phyloP scores from a whole-genome alignment of 371 early-diverging fungal species.

The Agmasoma carcini region DNA sequence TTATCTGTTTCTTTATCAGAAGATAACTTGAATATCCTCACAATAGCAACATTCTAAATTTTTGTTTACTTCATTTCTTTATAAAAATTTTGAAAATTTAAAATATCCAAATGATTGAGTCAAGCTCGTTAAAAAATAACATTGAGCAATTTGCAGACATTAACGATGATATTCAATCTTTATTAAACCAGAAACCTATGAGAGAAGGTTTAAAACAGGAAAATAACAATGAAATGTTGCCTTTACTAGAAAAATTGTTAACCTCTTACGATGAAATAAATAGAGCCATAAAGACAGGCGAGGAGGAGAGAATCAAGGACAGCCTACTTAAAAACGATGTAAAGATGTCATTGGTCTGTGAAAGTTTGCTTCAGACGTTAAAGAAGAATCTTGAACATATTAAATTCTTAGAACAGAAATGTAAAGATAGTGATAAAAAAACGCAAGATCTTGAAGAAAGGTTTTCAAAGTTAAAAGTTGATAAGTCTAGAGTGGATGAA shows the following conservation, averaged over 20 bases:
- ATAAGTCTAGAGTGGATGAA: slow-evolving; percentile 12
- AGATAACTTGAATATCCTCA: too few relatives aligned
- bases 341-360: slow-evolving; percentile 26
- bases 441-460: slow-evolving; percentile 2
- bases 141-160: too few relatives aligned
- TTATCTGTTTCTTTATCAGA: too few relatives aligned
- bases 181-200: not conserved
- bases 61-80: too few relatives aligned
- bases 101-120: too few relatives aligned
- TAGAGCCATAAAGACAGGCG: not conserved
- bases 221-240: not conserved
- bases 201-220: not conserved
- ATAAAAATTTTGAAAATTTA: too few relatives aligned
- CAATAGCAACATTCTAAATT: too few relatives aligned
- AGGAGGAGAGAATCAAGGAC: slow-evolving; percentile 13
- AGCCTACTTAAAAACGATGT: slow-evolving; percentile 23
- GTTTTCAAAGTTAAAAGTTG: slow-evolving; percentile 1
- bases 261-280: slow-evolving; percentile 26
- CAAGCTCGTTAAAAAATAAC: too few relatives aligned
- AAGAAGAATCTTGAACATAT: slow-evolving; percentile 18
- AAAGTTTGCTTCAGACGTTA: slow-evolving; percentile 34
- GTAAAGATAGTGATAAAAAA: slow-evolving; percentile 7
- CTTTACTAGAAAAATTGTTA: slow-evolving; percentile 7
- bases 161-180: slow-evolving; percentile 13
- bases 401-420: slow-evolving; percentile 13